phyloP scores from a whole-genome alignment of 768 basidiomycete genomes.

The Termitomyces sp. region DNA sequence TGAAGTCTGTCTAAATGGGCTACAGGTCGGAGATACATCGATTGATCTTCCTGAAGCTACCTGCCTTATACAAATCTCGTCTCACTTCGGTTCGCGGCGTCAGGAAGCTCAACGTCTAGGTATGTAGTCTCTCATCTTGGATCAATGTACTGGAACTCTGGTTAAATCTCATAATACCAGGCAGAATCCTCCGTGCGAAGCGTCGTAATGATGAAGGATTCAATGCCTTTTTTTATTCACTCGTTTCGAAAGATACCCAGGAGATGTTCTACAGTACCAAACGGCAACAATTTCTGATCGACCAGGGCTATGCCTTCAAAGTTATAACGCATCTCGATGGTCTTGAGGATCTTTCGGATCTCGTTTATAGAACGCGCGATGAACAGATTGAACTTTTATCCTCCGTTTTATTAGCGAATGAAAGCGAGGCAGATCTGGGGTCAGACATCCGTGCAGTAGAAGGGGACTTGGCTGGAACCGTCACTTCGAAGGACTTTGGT shows the following conservation, averaged over 20 bases:
- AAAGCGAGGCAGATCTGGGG: conserved; percentile 84
- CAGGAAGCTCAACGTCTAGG: conserved; percentile 97
- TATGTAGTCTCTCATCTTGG: conserved; percentile 24
- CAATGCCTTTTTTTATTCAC: conserved; percentile 99
- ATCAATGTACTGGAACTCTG: conserved; percentile 7
- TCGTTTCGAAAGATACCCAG: conserved; percentile 98
- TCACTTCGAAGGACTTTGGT: conserved; percentile 87
- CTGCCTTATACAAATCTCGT: conserved; percentile 98
- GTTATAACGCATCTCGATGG: conserved; percentile 98
- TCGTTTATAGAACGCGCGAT: conserved; percentile 87
- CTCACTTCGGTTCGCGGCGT: conserved; percentile 95
- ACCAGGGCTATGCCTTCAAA: conserved; percentile 99
- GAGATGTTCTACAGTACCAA: conserved; percentile 99
- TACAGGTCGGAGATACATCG: conserved; percentile 94
- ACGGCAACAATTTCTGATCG: conserved; percentile 96
- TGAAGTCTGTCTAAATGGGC: neutral
- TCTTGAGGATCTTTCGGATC: conserved; percentile 73
- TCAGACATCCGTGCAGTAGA: conserved; percentile 79
- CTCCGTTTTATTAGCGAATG: conserved; percentile 86
- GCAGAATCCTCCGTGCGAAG: conserved; percentile 95
- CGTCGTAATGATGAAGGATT: conserved; percentile 98
- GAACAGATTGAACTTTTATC: conserved; percentile 97
- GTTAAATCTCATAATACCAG: conserved; percentile 28
- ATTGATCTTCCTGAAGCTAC: conserved; percentile 99
- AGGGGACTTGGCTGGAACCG: conserved; percentile 79